Conservation (phyloP, 108 stramenopile species). For the Pinguiococcus pyrenoidosus region DNA sequence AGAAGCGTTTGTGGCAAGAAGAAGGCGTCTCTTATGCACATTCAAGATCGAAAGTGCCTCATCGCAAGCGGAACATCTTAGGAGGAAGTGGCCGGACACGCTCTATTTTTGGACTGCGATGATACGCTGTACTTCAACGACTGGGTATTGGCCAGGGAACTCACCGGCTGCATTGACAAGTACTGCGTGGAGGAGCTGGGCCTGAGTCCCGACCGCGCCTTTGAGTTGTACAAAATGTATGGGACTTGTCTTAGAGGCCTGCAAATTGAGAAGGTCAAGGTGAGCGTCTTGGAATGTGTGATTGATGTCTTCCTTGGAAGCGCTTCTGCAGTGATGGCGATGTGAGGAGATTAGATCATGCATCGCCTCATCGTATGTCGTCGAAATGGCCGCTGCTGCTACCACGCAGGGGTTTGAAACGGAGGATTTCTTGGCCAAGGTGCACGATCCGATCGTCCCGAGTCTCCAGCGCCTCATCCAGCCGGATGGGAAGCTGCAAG, state of each 20-base stretch:
- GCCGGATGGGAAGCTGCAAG: not conserved
- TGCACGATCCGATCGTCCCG: too few relatives aligned
- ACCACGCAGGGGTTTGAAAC: not conserved
- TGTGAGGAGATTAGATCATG: too few relatives aligned
- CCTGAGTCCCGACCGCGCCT: not conserved
- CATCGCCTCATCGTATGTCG: too few relatives aligned
- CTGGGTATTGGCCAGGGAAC: not conserved
- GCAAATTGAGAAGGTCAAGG: not conserved
- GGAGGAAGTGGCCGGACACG: too few relatives aligned
- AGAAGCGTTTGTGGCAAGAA: too few relatives aligned
- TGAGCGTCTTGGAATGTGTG: too few relatives aligned
- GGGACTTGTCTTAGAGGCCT: slow-evolving; percentile 5
- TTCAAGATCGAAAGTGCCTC: too few relatives aligned
- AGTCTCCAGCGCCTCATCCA: slow-evolving; percentile 1
- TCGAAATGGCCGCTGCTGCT: too few relatives aligned
- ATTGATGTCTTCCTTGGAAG: too few relatives aligned
- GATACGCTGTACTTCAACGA: slow-evolving; percentile 9
- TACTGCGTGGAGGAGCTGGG: slow-evolving; percentile 2
- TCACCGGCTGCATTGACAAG: slow-evolving; percentile 1
- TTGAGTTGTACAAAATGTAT: not conserved
- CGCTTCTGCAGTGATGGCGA: too few relatives aligned
- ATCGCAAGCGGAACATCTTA: too few relatives aligned
- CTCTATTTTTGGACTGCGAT: slow-evolving; percentile 3
- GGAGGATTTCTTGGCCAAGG: not conserved
- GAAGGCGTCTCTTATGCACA: too few relatives aligned